These are phyloP conservation scores for Cryphonectria japonica DNA, from an alignment of 2,329 filamentous ascomycete species.

Conservation along the genomic window DNA sequence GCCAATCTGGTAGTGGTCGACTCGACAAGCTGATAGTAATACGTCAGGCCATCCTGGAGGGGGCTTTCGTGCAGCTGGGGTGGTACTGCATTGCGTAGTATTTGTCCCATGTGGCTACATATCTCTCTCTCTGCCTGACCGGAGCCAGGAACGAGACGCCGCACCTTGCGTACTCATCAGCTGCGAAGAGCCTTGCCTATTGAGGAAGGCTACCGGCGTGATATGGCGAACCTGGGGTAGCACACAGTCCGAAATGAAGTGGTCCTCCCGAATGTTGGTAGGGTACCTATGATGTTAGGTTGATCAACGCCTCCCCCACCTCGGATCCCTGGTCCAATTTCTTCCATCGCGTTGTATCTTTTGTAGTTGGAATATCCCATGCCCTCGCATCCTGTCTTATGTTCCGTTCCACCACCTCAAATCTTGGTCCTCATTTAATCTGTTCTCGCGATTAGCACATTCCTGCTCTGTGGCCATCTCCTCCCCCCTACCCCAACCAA, in stretches of 20 bases:
- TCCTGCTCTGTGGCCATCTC: not conserved
- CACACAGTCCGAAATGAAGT: slow-evolving; percentile 12
- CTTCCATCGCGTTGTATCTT: slow-evolving; percentile 10
- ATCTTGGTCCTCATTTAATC: not conserved
- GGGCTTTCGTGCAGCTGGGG: slow-evolving; percentile 2
- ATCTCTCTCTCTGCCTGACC: not conserved
- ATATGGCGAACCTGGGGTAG: slow-evolving; percentile 23
- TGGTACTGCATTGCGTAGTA: slow-evolving; percentile 9
- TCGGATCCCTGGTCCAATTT: slow-evolving; percentile 16
- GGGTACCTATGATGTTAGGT: slow-evolving; percentile 10
- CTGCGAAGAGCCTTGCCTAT: slow-evolving; percentile 13
- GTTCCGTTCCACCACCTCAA: not conserved
- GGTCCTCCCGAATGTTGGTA: slow-evolving; percentile 17
- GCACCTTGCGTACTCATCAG: slow-evolving; percentile 10
- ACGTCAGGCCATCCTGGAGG: not conserved
- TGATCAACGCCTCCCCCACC: slow-evolving; percentile 10
- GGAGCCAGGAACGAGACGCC: slow-evolving; percentile 9
- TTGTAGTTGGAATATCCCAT: slow-evolving; percentile 21
- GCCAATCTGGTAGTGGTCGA: slow-evolving; percentile 5
- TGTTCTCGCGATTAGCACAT: not conserved
- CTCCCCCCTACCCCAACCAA: not conserved
- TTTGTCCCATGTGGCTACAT: slow-evolving; percentile 8
- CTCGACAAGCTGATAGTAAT: not conserved
- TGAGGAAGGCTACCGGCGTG: slow-evolving; percentile 14
- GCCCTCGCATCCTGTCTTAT: slow-evolving; percentile 9